Base-by-base conservation (phyloP, 148 eudicot species). In the Fagopyrum esculentum region DNA sequence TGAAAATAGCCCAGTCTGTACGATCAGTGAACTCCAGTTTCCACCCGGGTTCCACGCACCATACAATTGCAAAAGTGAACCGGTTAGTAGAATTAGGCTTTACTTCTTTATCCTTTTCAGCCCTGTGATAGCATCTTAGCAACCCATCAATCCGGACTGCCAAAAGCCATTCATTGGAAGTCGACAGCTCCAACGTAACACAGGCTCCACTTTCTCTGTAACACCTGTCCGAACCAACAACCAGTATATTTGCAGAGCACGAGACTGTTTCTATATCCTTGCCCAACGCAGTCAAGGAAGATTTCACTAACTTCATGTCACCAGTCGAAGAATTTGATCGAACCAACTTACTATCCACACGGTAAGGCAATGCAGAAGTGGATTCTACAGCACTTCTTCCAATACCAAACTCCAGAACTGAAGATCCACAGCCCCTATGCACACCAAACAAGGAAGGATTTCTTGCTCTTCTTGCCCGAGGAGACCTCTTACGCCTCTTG, bases 21-120 rank as follows among this genome's bases (percentile, higher is more conserved):
- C 88, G 85, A 50, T 86, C 78, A 51, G 88, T 85, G 81, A 95
- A 95, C 85, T 95, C 98, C 0, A 95, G 87, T 78, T 89, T 95
- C 93, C 88, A 95, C 70, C 84, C 83, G 60, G 77, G 74, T 61
- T 92, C 96, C 4, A 69, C 85, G 3, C 83, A 60, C 96, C 97
- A 95, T 49, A 92, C 77, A 22, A 84, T 75, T 54, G 87, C 91
- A 74, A 84, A 89, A 43, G 91, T 87, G 52, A 80, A 77, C 26
- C 96, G 92, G 52, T 95, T 92, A 40, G 74, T 77, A 49, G 84
- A 52, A 74, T 80, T 74, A 0, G 94, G 86, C 82, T 90, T 89
- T 87, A 95, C 84, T 63, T 84, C 82, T 45, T 19, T 19, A 19
- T 54, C 54, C 49, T 82, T 84, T 74, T 82, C 82, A 13, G 88